Conservation (phyloP, 1,284 basidiomycete species). For the Papiliotrema terrestris region DNA sequence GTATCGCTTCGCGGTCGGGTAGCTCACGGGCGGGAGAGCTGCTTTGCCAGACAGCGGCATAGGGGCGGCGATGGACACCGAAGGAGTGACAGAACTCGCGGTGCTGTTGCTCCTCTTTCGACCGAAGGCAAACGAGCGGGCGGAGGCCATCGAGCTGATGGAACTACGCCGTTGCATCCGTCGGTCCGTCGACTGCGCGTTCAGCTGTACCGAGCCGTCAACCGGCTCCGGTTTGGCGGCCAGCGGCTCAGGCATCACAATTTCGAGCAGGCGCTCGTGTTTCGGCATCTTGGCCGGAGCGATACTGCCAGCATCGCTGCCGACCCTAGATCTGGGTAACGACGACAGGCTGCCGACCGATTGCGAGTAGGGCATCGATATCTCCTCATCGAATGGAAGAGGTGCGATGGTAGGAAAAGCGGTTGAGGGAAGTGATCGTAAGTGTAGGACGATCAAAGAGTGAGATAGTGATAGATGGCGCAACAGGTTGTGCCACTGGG, state of each 20-base stretch:
- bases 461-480: conserved; percentile 47
- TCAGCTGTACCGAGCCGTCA: conserved; percentile 5
- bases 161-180: conserved; percentile 33
- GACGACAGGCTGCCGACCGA: conserved; percentile 27
- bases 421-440: conserved; percentile 38
- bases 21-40: conserved; percentile 42
- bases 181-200: neutral
- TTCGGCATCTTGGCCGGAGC: conserved; percentile 31
- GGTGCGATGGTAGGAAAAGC: conserved; percentile 40
- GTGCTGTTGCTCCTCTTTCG: conserved; percentile 33
- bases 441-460: conserved; percentile 44
- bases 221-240: conserved; percentile 16
- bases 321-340: conserved; percentile 17
- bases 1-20: conserved; percentile 47
- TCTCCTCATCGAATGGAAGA: conserved; percentile 47
- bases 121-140: conserved; percentile 31
- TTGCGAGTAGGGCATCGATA: conserved; percentile 18
- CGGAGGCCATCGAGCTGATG: conserved; percentile 34
- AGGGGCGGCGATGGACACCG: conserved; percentile 7
- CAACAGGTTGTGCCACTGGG: conserved; percentile 42
- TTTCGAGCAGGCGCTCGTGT: conserved; percentile 43
- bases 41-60: conserved; percentile 33
- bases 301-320: conserved; percentile 24
- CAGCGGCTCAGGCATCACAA: conserved; percentile 48
- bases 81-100: conserved; percentile 7